Conservation (phyloP, 1,284 basidiomycete species). For the Pisolithus thermaeus region DNA sequence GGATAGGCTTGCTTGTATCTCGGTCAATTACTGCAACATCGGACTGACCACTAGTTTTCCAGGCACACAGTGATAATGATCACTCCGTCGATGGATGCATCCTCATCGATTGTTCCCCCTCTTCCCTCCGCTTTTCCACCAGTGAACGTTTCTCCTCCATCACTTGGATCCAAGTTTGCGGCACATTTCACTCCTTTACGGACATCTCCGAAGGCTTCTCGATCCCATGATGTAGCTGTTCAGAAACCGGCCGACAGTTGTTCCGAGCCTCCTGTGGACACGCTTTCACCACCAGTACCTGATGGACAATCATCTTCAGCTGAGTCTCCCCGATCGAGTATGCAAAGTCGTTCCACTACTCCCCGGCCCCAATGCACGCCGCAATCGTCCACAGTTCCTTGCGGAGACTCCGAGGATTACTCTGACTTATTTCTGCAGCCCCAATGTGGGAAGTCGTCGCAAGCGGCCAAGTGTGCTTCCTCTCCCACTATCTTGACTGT, state of each 20-base stretch:
- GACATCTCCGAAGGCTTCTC: slow-evolving; percentile 23
- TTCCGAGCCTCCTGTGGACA: slow-evolving; percentile 8
- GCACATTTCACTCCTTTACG: slow-evolving; percentile 48
- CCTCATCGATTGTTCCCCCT: slow-evolving; percentile 23
- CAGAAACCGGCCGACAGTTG: slow-evolving; percentile 14
- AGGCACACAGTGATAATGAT: slow-evolving; percentile 28
- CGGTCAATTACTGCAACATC: background rate
- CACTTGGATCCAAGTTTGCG: slow-evolving; percentile 48
- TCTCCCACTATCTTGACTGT: slow-evolving; percentile 11
- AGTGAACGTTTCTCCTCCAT: slow-evolving; percentile 29
- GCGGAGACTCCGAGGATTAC: slow-evolving; percentile 27
- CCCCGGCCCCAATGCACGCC: slow-evolving; percentile 21
- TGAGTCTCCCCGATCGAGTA: slow-evolving; percentile 21
- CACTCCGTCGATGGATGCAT: slow-evolving; percentile 23
- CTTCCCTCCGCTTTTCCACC: slow-evolving; percentile 25
- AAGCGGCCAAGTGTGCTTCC: slow-evolving; percentile 13
- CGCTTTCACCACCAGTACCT: slow-evolving; percentile 19
- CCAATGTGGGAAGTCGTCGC: slow-evolving; percentile 10
- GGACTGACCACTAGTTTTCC: background rate
- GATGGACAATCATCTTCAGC: slow-evolving; percentile 20
- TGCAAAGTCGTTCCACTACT: slow-evolving; percentile 27
- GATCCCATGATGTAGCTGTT: slow-evolving; percentile 7
- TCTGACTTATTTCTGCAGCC: slow-evolving; percentile 30
- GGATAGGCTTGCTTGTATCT: background rate
- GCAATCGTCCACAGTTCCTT: slow-evolving; percentile 1